phyloP scores from a whole-genome alignment of 371 early-diverging fungal species.

The Circinella umbellata region DNA sequence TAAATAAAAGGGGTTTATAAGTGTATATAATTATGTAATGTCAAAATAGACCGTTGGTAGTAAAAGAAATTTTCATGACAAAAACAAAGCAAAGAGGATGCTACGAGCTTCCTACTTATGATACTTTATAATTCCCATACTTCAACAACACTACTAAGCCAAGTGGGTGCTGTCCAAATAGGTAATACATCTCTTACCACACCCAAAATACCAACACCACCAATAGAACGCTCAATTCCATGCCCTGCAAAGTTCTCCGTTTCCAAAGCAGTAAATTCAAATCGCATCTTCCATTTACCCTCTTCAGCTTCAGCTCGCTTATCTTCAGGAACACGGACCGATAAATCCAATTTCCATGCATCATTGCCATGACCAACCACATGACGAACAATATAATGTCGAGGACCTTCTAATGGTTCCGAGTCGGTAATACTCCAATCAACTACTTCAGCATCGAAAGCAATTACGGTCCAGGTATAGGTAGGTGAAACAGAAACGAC shows the following conservation, averaged over 20 bases:
- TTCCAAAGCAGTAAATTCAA: slow-evolving; percentile 59
- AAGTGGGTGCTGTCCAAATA: slow-evolving; percentile 67
- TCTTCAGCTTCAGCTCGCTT: slow-evolving; percentile 45
- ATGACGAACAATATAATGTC: slow-evolving; percentile 67
- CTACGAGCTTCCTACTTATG: too few species aligned
- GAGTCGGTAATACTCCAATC: slow-evolving; percentile 67
- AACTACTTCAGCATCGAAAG: slow-evolving; percentile 65
- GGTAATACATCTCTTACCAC: slow-evolving; percentile 56
- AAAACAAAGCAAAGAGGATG: too few species aligned
- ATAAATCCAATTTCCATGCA: slow-evolving; percentile 58
- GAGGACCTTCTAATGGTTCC: slow-evolving; percentile 35
- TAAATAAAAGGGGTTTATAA: too few species aligned
- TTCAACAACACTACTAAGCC: slow-evolving; percentile 58
- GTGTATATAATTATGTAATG: too few species aligned
- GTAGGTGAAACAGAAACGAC: slow-evolving; percentile 59
- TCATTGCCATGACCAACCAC: slow-evolving; percentile 68
- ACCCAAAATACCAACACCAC: slow-evolving; percentile 61
- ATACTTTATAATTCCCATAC: slow-evolving; percentile 47
- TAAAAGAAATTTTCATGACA: too few species aligned
- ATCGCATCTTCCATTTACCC: slow-evolving; percentile 47
- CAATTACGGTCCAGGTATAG: slow-evolving; percentile 71
- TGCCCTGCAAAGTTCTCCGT: slow-evolving; percentile 59
- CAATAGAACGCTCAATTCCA: slow-evolving; percentile 56
- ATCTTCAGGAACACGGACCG: slow-evolving; percentile 49
- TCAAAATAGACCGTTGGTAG: too few species aligned